Evolutionary conservation across 164 flowering plant genomes (phyloP).

Genomic region (Sextonia rubra): DNA sequence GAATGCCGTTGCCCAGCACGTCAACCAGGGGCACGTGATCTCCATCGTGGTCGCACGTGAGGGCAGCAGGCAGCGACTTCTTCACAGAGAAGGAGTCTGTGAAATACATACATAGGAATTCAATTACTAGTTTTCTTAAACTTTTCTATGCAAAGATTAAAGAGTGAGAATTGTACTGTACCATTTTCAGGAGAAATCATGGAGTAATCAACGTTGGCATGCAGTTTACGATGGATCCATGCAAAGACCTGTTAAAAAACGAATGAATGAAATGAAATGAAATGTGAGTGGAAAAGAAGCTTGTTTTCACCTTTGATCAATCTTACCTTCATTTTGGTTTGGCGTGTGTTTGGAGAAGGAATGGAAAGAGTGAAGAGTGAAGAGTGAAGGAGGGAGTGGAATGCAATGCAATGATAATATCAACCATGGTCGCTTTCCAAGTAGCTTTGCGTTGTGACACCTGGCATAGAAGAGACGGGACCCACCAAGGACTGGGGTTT

Average conservation of each 20-base stretch:
- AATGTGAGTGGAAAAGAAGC: background rate
- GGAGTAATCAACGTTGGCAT: slow-evolving; percentile 22
- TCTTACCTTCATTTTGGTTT: background rate
- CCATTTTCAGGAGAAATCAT: slow-evolving; percentile 20
- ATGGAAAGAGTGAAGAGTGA: background rate
- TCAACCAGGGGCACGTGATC: slow-evolving; percentile 34
- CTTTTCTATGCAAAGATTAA: too few relatives aligned
- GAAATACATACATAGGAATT: too few relatives aligned
- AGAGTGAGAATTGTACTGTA: background rate
- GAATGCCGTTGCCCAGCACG: slow-evolving; percentile 57
- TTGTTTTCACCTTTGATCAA: background rate
- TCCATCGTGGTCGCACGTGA: slow-evolving; percentile 23
- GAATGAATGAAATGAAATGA: background rate
- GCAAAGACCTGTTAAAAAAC: slow-evolving; percentile 45
- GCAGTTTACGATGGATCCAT: slow-evolving; percentile 58
- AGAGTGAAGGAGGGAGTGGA: background rate
- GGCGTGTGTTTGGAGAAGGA: background rate
- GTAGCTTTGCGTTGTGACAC: background rate
- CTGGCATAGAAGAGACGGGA: background rate
- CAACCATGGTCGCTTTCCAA: background rate
- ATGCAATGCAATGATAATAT: background rate
- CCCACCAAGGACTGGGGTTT: background rate
- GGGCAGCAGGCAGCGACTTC: slow-evolving; percentile 12
- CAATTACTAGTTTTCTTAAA: too few relatives aligned
- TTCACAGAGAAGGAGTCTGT: slow-evolving; percentile 25